Base-by-base conservation (phyloP, 1,284 basidiomycete genomes). In the Somion occarium region DNA sequence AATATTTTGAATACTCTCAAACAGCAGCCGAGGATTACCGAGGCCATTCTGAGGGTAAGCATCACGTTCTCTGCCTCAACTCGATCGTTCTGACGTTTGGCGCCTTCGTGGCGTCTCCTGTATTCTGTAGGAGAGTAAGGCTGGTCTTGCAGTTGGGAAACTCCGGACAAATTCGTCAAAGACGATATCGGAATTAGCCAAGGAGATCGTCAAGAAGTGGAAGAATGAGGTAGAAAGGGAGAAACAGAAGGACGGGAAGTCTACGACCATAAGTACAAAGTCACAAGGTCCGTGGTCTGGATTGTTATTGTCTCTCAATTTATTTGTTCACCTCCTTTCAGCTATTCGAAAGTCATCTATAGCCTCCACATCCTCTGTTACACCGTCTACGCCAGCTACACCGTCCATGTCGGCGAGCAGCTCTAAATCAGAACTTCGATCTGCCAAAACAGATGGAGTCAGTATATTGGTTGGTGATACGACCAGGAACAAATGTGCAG, bases 201-300 rank as follows among this genome's bases (percentile, higher is more conserved):
- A 98, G 68, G 93, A 94, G 59, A 78, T 98, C 30, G 95, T 98
- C 44, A 91, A 87, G 70, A 86, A 88, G 65, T 95, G 93, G 93
- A 93, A 94, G 71, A 80, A 75, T 43, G 85, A 83, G 50, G 91
- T 94, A 25, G 91, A 93, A 59, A 82, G 81, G 61, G 86, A 89
- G 50, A 92, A 91, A 65, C 67, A 70, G 42, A 62, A 60, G 26
- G 62, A 54, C 62, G 67, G 64, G 43, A 44, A 27, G 47, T 62
- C 13, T 23, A 15, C 49, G n/a, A 42, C 55, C 27, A 26, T 49
- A n/a, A 49, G 54, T 48, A n/a, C n/a, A n/a, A 73, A 71, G 56
- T 60, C 59, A 13, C 57, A 68, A 59, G 69, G 74, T 78, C 57
- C 53, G 67, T 59, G 7, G 44, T 9, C 19, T n/a, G n/a, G 15